Conservation (phyloP, 2,329 filamentous ascomycete species). For the Nemania serpens region DNA sequence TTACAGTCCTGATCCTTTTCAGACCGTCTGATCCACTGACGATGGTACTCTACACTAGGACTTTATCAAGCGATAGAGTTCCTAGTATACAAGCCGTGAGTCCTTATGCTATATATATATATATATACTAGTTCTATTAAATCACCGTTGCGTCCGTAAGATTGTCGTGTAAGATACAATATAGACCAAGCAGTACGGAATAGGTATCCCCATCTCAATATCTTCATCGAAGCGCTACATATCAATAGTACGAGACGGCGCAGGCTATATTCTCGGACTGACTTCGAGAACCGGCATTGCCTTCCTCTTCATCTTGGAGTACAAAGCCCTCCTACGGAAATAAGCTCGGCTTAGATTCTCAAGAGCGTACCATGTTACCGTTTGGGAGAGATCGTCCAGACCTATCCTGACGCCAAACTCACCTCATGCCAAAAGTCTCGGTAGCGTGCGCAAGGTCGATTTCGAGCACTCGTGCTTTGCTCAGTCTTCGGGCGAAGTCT, state of each 20-base stretch:
- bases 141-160: background rate
- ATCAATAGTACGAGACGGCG: conserved; percentile 11
- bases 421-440: conserved; percentile 17
- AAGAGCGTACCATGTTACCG: conserved; percentile 20
- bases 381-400: conserved; percentile 16
- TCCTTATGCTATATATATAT: background rate
- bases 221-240: conserved; percentile 20
- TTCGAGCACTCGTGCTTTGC: conserved; percentile 12
- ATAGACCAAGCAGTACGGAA: conserved; percentile 5
- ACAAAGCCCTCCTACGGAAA: background rate
- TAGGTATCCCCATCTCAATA: conserved; percentile 18
- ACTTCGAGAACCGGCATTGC: conserved; percentile 24
- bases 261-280: conserved; percentile 21
- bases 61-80: conserved; percentile 19
- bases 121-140: background rate
- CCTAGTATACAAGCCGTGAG: conserved; percentile 17
- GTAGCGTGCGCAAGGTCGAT: conserved; percentile 16
- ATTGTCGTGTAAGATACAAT: conserved; percentile 14
- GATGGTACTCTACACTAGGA: conserved; percentile 1
- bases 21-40: background rate
- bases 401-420: conserved; percentile 24
- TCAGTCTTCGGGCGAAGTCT: background rate
- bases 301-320: background rate
- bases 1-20: background rate
- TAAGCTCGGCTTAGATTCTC: conserved; percentile 13